Conservation (phyloP, 225 moss, liverwort and hornwort genomes). For the Bryoerythrophyllum caledonicum region DNA sequence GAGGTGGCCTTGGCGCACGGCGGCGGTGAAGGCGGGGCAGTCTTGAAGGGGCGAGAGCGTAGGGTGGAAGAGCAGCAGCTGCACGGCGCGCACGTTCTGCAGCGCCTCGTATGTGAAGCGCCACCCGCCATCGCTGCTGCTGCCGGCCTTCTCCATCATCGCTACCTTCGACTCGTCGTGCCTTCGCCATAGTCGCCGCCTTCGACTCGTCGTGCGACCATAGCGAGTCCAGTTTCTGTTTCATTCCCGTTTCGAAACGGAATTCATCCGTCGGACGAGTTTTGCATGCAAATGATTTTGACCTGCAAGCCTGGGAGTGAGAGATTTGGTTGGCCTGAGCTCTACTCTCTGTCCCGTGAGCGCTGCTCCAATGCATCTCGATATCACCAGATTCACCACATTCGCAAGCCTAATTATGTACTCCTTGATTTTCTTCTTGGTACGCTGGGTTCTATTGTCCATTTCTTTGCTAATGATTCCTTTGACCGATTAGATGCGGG, state of each 20-base stretch:
- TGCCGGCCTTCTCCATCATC: constrained; percentile 1
- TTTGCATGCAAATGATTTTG: no score
- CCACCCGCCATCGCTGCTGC: constrained; percentile 23
- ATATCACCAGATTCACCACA: no score
- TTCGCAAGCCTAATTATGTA: no score
- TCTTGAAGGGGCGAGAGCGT: constrained; percentile 18
- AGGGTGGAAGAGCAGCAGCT: constrained; percentile 57
- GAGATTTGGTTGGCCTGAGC: no score
- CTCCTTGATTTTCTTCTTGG: no score
- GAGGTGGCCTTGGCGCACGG: constrained; percentile 36
- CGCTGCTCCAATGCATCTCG: no score
- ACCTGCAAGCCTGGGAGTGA: no score
- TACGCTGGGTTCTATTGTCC: no score
- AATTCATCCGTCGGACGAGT: no score
- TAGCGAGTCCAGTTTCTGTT: background rate
- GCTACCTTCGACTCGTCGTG: background rate
- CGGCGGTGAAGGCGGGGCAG: constrained; percentile 35
- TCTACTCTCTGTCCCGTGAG: no score
- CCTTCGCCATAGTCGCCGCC: constrained; percentile 7
- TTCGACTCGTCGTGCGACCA: background rate
- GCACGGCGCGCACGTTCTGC: constrained; percentile 44
- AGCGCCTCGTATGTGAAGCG: constrained; percentile 42
- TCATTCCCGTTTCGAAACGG: background rate
- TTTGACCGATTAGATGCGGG: no score
- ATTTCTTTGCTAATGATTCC: no score